A percentile compares a stretch with the other conserved stretches of the same genome.
Conservation (phyloP, 1,139 yeast genomes). For the Kluyveromyces marxianus region DNA sequence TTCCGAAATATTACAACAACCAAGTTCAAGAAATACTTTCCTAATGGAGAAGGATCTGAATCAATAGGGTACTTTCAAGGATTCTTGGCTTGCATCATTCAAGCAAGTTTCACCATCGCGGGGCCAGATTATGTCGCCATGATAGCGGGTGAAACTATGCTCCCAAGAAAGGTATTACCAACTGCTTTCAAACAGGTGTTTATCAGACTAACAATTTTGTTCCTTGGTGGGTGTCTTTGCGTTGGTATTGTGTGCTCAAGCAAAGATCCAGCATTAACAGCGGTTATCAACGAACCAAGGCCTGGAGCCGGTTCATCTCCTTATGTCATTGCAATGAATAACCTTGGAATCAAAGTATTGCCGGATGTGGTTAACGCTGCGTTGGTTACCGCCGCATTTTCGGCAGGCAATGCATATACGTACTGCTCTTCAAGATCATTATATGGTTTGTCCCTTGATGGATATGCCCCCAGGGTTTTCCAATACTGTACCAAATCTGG, state of each 20-base stretch:
- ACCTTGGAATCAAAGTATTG: constrained; percentile 43
- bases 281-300: constrained; percentile 38
- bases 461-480: constrained; percentile 55
- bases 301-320: constrained; percentile 61
- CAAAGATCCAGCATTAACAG: constrained; percentile 39
- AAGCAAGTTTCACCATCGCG: constrained; percentile 64
- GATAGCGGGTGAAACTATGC: constrained; percentile 75
- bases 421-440: constrained; percentile 54
- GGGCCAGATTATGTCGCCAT: constrained; percentile 82
- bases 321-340: constrained; percentile 55
- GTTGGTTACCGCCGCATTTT: constrained; percentile 54
- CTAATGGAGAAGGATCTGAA: constrained; percentile 37
- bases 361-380: constrained; percentile 61
- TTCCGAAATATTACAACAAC: constrained; percentile 56
- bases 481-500: constrained; percentile 44
- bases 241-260: constrained; percentile 53
- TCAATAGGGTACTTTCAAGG: constrained; percentile 63
- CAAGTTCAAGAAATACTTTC: constrained; percentile 47
- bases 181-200: constrained; percentile 73
- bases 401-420: constrained; percentile 68
- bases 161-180: constrained; percentile 74
- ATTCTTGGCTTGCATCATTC: constrained; percentile 52
- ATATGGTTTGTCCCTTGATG: constrained; percentile 53
- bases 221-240: constrained; percentile 54
- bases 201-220: constrained; percentile 61